These are phyloP conservation scores for Cercospora citrullina DNA, from an alignment of 2,329 filamentous ascomycete genomes.

Conservation along the genomic window DNA sequence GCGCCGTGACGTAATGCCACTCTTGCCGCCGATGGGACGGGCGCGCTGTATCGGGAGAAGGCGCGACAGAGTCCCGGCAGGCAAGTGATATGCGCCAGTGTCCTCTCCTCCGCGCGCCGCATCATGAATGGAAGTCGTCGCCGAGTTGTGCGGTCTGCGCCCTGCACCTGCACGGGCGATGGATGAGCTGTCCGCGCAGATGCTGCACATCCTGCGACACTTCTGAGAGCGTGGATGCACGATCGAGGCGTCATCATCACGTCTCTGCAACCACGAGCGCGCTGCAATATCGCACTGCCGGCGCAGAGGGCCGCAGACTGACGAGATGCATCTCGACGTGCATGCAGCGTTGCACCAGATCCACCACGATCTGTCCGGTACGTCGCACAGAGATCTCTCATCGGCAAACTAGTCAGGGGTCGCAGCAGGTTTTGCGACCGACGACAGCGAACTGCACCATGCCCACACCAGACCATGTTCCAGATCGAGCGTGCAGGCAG, in stretches of 20 bases:
- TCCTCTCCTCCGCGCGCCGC: neutral
- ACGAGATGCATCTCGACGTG: neutral
- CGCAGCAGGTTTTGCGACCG: neutral
- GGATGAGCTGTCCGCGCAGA: neutral
- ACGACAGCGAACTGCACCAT: neutral
- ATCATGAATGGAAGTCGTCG: neutral
- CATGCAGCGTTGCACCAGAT: slow-evolving; percentile 3
- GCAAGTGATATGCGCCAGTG: too few relatives aligned
- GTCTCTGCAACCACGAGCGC: neutral
- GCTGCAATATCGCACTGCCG: neutral
- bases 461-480: neutral
- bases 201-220: neutral
- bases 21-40: neutral
- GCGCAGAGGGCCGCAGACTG: neutral
- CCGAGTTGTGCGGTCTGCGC: neutral
- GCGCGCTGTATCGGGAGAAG: neutral
- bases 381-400: slow-evolving; percentile 5
- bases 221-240: neutral
- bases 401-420: neutral
- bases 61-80: too few relatives aligned
- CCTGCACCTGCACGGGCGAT: neutral
- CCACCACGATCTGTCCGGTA: slow-evolving; percentile 4
- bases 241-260: slow-evolving; percentile 3
- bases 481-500: neutral
- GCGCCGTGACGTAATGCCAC: neutral